Conservation (phyloP, 129 eudicot species). For the Solidago caesia region DNA sequence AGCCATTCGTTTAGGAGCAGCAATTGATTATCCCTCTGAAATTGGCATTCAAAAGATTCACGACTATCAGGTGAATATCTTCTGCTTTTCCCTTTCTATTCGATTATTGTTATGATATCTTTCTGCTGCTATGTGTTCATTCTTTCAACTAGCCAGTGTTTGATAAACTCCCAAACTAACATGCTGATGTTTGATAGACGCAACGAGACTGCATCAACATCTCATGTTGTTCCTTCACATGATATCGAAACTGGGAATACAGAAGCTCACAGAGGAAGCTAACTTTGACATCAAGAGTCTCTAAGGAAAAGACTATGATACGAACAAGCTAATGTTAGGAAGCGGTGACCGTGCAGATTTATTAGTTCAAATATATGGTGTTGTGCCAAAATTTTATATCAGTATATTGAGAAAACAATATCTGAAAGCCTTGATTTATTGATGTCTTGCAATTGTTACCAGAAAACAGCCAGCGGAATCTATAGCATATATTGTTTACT, state of each 20-base stretch:
- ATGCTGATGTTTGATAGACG: slow-evolving; percentile 15
- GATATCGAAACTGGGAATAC: slow-evolving; percentile 39
- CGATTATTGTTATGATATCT: background rate
- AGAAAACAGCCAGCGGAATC: too few species aligned
- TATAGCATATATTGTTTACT: too few species aligned
- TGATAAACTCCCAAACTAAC: background rate
- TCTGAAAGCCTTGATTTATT: background rate
- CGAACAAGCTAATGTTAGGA: background rate
- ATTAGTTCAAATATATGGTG: slow-evolving; percentile 15
- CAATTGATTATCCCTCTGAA: slow-evolving; percentile 83
- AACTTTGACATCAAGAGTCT: background rate
- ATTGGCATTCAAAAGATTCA: slow-evolving; percentile 99
- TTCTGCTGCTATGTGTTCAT: background rate
- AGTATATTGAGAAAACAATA: slow-evolving; percentile 19
- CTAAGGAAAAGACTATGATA: background rate
- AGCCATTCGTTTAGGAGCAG: slow-evolving; percentile 97
- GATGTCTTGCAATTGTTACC: too few species aligned
- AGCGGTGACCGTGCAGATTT: slow-evolving; percentile 4
- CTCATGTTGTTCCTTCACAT: slow-evolving; percentile 20
- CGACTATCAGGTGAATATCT: slow-evolving; percentile 71
- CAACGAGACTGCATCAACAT: slow-evolving; percentile 32
- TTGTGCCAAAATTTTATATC: slow-evolving; percentile 4
- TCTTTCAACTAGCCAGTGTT: background rate
- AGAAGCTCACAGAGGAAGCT: slow-evolving; percentile 38
- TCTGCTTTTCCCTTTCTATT: slow-evolving; percentile 5